Evolutionary conservation across 2,329 filamentous ascomycete species (phyloP), one percentile per base, ranked within the genome.

Genomic region (Cyphellophora attinorum): DNA sequence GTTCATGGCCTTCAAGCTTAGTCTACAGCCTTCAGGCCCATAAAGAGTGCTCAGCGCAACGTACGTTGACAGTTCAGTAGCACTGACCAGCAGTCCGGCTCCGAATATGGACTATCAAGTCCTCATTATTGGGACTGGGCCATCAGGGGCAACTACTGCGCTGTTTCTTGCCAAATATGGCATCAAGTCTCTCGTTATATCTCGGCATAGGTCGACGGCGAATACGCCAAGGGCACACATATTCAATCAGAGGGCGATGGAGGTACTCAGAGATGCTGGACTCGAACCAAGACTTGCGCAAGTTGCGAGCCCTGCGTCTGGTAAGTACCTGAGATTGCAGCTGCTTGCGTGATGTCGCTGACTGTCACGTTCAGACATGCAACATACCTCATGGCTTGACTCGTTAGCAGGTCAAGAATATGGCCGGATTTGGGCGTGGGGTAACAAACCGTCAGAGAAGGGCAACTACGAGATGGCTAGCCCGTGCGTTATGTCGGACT

Each of bases 401-500:
- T n/a, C n/a, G n/a, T n/a, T n/a, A n/a, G n/a, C n/a, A n/a, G n/a
- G n/a, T n/a, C n/a, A n/a, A n/a, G n/a, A n/a, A n/a, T n/a, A n/a
- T n/a, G n/a, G n/a, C n/a, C n/a, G n/a, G n/a, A n/a, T n/a, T n/a
- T n/a, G n/a, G n/a, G n/a, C n/a, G n/a, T n/a, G n/a, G n/a, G n/a
- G n/a, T n/a, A n/a, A n/a, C n/a, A n/a, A n/a, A n/a, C 13, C 33
- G 11, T 8, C 25, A 11, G 18, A n/a, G 13, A 17, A 17, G n/a
- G 33, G 33, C 3, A 18, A 28, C 10, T 35, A 35, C 15, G 5
- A 17, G 8, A 42, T 42, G 6, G 61, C 62, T 2, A 62, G 57
- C 36, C 65, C 65, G 6, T 67, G 63, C 34, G 40, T 47, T 1
- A 59, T 56, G 17, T 44, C 60, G 5, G 65, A 68, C 45, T 51